phyloP scores from a whole-genome alignment of 2,329 filamentous ascomycete genomes.

The Harringtonia aguacate region DNA sequence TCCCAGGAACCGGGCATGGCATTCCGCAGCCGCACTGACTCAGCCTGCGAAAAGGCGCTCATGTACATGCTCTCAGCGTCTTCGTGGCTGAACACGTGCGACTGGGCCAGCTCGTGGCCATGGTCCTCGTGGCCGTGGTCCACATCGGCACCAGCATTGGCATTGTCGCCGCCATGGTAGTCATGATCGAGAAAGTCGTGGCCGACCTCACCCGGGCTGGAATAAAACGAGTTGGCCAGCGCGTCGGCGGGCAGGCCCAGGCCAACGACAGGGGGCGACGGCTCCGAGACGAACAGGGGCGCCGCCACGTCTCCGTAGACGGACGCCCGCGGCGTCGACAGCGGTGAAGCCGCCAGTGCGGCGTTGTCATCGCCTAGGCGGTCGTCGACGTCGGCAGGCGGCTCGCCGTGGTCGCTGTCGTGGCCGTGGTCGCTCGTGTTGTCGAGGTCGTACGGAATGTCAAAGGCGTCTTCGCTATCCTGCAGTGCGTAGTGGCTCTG shows the following conservation, averaged over 20 bases:
- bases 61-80: constrained; percentile 83
- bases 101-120: constrained; percentile 43
- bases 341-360: constrained; percentile 19
- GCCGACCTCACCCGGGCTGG: constrained; percentile 17
- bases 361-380: neutral
- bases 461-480: constrained; percentile 45
- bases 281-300: neutral
- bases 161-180: no score
- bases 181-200: constrained; percentile 14
- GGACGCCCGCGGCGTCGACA: constrained; percentile 44
- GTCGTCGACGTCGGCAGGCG: no score
- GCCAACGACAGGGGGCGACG: neutral
- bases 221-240: constrained; percentile 12
- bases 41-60: constrained; percentile 52
- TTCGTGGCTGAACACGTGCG: constrained; percentile 65
- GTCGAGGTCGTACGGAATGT: constrained; percentile 43
- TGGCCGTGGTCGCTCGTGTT: constrained; percentile 24
- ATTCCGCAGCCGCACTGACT: constrained; percentile 18
- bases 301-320: constrained; percentile 19
- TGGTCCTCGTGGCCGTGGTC: no score
- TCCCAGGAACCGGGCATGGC: constrained; percentile 45
- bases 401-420: neutral
- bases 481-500: constrained; percentile 24
- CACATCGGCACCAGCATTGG: neutral
- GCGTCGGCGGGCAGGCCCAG: neutral